A percentile compares a stretch with the other conserved stretches of the same genome.
phyloP scores from a whole-genome alignment of 208 protist species.

The Acanthamoeba royreba region DNA sequence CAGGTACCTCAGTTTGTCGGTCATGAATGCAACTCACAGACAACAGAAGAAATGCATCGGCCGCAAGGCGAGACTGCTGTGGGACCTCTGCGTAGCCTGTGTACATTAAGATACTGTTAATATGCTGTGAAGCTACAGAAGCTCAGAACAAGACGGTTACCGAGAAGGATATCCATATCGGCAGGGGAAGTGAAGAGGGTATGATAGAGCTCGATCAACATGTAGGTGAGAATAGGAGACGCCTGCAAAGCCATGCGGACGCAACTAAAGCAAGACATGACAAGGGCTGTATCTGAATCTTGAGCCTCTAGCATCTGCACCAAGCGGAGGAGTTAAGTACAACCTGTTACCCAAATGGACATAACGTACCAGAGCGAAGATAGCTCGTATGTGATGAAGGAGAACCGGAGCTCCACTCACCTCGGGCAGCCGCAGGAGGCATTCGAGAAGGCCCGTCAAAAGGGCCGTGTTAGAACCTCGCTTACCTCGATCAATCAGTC shows the following conservation, averaged over 20 bases:
- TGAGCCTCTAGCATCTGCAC: too few species aligned
- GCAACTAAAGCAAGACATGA: too few species aligned
- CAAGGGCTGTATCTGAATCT: too few species aligned
- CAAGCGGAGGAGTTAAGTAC: too few species aligned
- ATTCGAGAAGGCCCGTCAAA: background rate
- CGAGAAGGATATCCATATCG: too few species aligned
- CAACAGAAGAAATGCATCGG: background rate
- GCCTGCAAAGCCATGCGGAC: background rate
- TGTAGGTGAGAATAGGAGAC: background rate
- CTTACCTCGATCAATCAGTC: background rate
- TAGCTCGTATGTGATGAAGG: background rate
- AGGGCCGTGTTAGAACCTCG: background rate
- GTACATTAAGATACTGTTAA: too few species aligned
- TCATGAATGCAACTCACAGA: background rate
- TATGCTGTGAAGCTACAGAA: too few species aligned
- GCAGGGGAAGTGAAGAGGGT: too few species aligned
- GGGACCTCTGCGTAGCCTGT: too few species aligned
- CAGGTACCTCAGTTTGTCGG: background rate
- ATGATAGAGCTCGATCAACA: background rate
- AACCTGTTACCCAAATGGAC: too few species aligned
- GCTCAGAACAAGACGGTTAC: too few species aligned
- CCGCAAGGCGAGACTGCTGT: background rate
- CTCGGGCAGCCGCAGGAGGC: background rate
- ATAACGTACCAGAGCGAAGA: background rate
- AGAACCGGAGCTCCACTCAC: background rate